Percentiles rank a stretch among this genome's conserved stretches.
Conservation (phyloP, 1,284 basidiomycete species). For the Fomitopsis betulina region DNA sequence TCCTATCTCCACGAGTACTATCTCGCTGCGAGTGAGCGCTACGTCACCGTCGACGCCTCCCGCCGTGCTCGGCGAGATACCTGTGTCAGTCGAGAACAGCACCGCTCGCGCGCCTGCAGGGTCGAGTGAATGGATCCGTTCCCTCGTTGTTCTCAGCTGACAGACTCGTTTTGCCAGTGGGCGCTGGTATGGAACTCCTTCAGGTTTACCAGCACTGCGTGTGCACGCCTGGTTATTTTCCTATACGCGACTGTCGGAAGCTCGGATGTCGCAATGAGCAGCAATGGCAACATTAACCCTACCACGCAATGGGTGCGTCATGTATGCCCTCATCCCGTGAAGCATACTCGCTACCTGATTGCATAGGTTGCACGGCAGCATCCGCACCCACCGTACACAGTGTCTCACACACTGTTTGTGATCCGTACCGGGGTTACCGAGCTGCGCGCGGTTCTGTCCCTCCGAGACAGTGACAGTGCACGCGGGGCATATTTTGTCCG, state of each 20-base stretch:
- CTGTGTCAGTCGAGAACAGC: neutral
- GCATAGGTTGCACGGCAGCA: neutral
- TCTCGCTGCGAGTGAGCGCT: neutral
- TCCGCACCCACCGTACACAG: neutral
- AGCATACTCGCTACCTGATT: neutral
- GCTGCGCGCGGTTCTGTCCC: neutral
- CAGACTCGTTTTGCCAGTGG: neutral
- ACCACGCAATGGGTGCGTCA: neutral
- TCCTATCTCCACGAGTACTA: neutral
- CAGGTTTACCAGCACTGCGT: neutral
- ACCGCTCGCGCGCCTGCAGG: neutral
- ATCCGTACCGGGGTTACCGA: neutral
- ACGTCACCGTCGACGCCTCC: neutral
- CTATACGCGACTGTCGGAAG: neutral
- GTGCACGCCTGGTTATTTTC: too few relatives aligned
- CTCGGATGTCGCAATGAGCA: too few relatives aligned
- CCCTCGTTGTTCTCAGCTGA: neutral
- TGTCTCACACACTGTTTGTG: neutral
- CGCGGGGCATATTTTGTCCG: neutral
- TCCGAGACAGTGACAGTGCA: neutral
- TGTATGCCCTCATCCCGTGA: neutral
- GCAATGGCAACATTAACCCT: neutral
- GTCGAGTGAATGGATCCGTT: neutral
- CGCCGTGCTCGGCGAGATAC: neutral
- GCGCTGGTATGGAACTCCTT: neutral